Percentiles rank a stretch among this genome's conserved stretches.
Conservation (phyloP, 176 grass and related monocot genomes). For the Calamus simplicifolius region DNA sequence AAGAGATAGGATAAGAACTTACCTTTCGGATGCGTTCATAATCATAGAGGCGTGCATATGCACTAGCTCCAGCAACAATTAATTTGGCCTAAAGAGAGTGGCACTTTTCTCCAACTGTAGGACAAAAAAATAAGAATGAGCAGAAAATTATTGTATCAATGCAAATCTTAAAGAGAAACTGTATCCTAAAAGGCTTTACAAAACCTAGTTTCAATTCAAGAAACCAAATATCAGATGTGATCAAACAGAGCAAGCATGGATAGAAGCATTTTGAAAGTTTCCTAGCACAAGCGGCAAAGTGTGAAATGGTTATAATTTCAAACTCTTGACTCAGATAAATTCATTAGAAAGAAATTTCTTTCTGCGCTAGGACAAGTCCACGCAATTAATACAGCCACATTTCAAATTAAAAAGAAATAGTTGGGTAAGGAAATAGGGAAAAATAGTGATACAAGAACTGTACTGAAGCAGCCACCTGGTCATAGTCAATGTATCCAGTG, state of each 20-base stretch:
- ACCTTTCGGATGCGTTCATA: constrained; percentile 82
- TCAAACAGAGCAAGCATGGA: no score
- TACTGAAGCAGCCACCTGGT: constrained; percentile 46
- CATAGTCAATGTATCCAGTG: constrained; percentile 99
- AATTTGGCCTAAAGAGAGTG: constrained; percentile 83
- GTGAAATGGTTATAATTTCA: no score
- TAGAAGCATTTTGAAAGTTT: no score
- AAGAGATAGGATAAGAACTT: constrained; percentile 24
- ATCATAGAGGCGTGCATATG: constrained; percentile 94
- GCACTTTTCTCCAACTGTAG: constrained; percentile 87
- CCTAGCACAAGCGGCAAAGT: no score
- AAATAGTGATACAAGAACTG: not conserved
- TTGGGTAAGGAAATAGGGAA: not conserved
- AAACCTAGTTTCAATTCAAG: no score
- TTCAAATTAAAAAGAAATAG: not conserved
- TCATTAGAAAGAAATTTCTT: no score
- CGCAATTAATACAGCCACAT: not conserved
- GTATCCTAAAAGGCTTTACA: no score
- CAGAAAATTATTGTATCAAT: no score
- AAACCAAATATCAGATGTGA: no score
- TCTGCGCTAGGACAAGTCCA: no score
- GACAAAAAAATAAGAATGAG: constrained; percentile 3
- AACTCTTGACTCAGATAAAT: no score
- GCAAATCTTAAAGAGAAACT: no score
- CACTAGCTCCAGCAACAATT: constrained; percentile 96